These are phyloP conservation scores for Gaeumannomyces sp. DNA, from an alignment of 2,329 filamentous ascomycete species.

Conservation along the genomic window DNA sequence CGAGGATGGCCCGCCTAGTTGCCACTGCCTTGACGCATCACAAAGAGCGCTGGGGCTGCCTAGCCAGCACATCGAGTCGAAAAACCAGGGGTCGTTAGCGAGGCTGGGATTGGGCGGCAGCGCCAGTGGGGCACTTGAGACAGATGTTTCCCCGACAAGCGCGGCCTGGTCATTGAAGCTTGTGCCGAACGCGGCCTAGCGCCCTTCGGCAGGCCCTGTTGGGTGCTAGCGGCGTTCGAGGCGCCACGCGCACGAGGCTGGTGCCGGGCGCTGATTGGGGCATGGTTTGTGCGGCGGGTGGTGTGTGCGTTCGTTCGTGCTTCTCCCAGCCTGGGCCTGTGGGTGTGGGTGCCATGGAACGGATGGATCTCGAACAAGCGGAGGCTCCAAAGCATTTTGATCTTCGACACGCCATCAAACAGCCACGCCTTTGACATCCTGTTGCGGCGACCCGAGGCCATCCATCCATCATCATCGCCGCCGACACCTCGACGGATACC, in stretches of 20 bases:
- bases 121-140: not conserved
- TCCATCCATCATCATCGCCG: not conserved
- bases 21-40: not conserved
- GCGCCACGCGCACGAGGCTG: slow-evolving; percentile 9
- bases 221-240: slow-evolving; percentile 1
- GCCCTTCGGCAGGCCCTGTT: not conserved
- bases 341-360: not conserved
- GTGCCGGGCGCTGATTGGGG: slow-evolving; percentile 1
- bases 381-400: slow-evolving; percentile 5
- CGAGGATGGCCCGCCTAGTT: not conserved
- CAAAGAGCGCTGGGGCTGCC: not conserved
- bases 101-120: slow-evolving; percentile 3
- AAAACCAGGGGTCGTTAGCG: not conserved
- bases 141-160: slow-evolving; percentile 3
- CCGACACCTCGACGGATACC: not conserved
- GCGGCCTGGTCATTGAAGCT: not conserved
- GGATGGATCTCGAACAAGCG: slow-evolving; percentile 5
- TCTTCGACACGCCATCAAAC: slow-evolving; percentile 3
- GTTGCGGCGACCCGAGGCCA: not conserved
- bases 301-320: not conserved
- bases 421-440: not conserved
- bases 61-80: not conserved
- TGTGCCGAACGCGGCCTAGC: not conserved
- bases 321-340: not conserved
- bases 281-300: slow-evolving; percentile 2